Base-by-base conservation (phyloP, 2,329 filamentous ascomycete species). In the Hymenoscyphus salicellus region DNA sequence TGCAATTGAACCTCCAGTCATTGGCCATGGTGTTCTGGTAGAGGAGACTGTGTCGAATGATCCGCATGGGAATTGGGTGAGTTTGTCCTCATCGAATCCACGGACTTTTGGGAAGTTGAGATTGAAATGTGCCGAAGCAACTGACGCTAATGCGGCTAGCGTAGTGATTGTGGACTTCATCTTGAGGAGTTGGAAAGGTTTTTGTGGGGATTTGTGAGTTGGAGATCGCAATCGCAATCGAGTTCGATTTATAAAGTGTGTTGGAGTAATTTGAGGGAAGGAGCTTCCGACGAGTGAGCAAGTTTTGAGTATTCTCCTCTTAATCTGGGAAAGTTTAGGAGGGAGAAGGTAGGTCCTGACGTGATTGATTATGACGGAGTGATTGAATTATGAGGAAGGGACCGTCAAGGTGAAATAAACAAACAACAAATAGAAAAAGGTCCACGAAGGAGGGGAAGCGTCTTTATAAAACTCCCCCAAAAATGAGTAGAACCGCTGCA, bases 91-190 rank as follows among this genome's bases (percentile, higher is more conserved):
- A 36, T 73, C 63, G 55, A 73, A 72, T 33, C 83, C 84, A 62
- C 85, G 83, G 55, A 79, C 75, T 3, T 75, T 66, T 16, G 85
- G 86, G 67, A 80, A 86, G 55, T 79, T 74, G 74, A 88, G 79
- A 3, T 78, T 75, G 77, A 86, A 88, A 72, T 88, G 85, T 16
- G 84, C 84, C 49, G 82, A 76, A 20, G 78, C 77, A 61, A 82
- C 69, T 63, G 81, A 77, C 57, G 79, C 74, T 28, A 69, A 60
- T 7, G 68, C 72, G 66, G 80, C 72, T 61, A 80, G 74, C 58
- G 75, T 64, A 56, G 80, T 71, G 63, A 77, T 38, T 56, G 64
- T 62, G 43, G 65, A 61, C 55, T 63, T 68, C 70, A 72, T 71
- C 30, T 63, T 70, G 65, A 43, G 10, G 46, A 16, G 23, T 14